A percentile compares a stretch with the other conserved stretches of the same genome.
Conservation (phyloP, 202 grass and related monocot species). For the Miscanthus sacchariflorus region DNA sequence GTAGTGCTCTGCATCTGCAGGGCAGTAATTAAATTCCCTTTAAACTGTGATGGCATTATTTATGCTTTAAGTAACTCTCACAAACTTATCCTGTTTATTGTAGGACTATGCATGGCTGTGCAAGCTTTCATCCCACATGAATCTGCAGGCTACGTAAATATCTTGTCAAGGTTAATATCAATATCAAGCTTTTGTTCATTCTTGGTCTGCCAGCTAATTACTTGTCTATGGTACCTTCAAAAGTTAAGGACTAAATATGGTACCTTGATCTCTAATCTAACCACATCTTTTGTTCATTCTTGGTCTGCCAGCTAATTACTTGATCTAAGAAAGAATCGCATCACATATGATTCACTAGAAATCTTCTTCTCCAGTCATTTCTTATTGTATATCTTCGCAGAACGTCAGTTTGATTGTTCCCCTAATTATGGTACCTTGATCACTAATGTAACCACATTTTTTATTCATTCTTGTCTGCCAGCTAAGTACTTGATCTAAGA, state of each 20-base stretch:
- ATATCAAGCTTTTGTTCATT: slow-evolving; percentile 25
- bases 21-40: background rate
- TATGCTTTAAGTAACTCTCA: slow-evolving; percentile 7
- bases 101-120: slow-evolving; percentile 98
- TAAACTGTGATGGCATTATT: background rate
- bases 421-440: background rate
- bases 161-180: slow-evolving; percentile 80
- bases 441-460: background rate
- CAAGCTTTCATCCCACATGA: slow-evolving; percentile 79
- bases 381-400: background rate
- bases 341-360: background rate
- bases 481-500: slow-evolving; percentile 21
- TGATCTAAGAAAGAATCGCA: background rate
- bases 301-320: slow-evolving; percentile 9
- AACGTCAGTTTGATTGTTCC: background rate
- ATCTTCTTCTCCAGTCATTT: background rate
- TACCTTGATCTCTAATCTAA: slow-evolving; percentile 1
- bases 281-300: background rate
- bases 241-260: slow-evolving; percentile 22
- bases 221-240: slow-evolving; percentile 8
- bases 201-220: background rate
- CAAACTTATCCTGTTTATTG: slow-evolving; percentile 43
- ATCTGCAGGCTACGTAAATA: slow-evolving; percentile 70
- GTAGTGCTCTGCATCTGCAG: slow-evolving; percentile 17
- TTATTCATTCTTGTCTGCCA: background rate